Evolutionary conservation across 2,329 filamentous ascomycete genomes (phyloP), one percentile per base, ranked within the genome.

Genomic region (Fusarium multiceps): DNA sequence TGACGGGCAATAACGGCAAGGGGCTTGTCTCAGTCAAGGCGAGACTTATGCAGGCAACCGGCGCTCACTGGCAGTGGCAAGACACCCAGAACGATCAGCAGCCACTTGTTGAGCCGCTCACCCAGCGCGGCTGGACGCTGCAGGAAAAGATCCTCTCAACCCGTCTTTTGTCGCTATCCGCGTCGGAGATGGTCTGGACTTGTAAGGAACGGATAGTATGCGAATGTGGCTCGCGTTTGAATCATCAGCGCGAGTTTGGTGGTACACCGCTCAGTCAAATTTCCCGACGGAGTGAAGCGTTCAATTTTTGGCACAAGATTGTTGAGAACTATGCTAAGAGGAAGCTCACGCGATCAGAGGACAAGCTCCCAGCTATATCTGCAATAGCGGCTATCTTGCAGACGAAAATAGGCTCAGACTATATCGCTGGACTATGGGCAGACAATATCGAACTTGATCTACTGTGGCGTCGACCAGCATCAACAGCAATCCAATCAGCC

Each of bases 361-460:
- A 79, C 43, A 74, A 73, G 21, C 67, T 79, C 7, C 75, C 76
- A 0, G 77, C 75, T 2, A 73, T 79, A 40, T 77, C 76, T 5
- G 77, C 75, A 1, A 61, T 78, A 23, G 78, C 77, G 0, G 68
- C 63, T 7, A 57, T 66, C 6, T 47, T 78, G 34, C 70, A 71
- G 30, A 59, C 65, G 34, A 68, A 58, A 4, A 71, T 68, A 7
- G 55, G 56, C 0, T 73, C 73, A 16, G 50, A 72, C 11, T 79
- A 79, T 49, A 58, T 71, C 2, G 78, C 78, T 1, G 76, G 78
- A 2, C 41, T 79, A 21, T 79, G 78, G 78, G 34, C 37, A 3
- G 53, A 71, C n/a, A 75, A 73, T 20, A 69, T 76, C 14, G 47
- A 69, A n/a, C 34, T 66, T 21, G 74, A 75, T 28, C 57, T 76